A percentile compares a stretch with the other conserved stretches of the same genome.
phyloP scores from a whole-genome alignment of 768 basidiomycete genomes.

The Lactarius trivialis region DNA sequence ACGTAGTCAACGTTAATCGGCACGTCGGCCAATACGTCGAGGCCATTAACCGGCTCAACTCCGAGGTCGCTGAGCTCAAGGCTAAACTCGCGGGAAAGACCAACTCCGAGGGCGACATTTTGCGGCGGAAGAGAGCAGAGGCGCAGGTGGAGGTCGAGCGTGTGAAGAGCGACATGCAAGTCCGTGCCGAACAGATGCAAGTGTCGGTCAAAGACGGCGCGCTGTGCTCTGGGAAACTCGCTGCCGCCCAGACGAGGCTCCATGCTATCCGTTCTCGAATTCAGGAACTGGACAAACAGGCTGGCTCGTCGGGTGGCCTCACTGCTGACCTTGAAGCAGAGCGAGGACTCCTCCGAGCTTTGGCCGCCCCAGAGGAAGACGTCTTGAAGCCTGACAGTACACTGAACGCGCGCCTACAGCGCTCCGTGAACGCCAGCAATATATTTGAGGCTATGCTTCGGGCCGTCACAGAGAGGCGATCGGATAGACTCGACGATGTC shows the following conservation, averaged over 20 bases:
- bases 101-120: constrained; percentile 52
- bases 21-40: constrained; percentile 95
- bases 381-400: constrained; percentile 52
- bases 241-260: constrained; percentile 65
- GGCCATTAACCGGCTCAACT: constrained; percentile 83
- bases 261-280: constrained; percentile 56
- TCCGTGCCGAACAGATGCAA: constrained; percentile 65
- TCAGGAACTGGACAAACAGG: constrained; percentile 44
- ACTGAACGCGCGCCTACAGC: constrained; percentile 51
- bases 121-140: constrained; percentile 63
- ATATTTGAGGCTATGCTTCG: constrained; percentile 85
- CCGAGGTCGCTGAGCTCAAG: constrained; percentile 80
- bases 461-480: constrained; percentile 73
- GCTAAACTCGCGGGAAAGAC: constrained; percentile 73
- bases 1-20: constrained; percentile 90
- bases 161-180: constrained; percentile 63
- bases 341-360: constrained; percentile 55
- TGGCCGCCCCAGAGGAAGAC: constrained; percentile 68
- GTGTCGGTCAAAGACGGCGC: constrained; percentile 72
- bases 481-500: constrained; percentile 69
- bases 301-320: constrained; percentile 34
- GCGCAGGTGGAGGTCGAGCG: constrained; percentile 67
- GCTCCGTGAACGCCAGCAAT: constrained; percentile 65
- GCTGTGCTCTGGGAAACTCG: constrained; percentile 60
- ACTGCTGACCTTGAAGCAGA: constrained; percentile 66